These are phyloP conservation scores for Porcisia hertigi DNA, from an alignment of 208 protist genomes.

Conservation along the genomic window DNA sequence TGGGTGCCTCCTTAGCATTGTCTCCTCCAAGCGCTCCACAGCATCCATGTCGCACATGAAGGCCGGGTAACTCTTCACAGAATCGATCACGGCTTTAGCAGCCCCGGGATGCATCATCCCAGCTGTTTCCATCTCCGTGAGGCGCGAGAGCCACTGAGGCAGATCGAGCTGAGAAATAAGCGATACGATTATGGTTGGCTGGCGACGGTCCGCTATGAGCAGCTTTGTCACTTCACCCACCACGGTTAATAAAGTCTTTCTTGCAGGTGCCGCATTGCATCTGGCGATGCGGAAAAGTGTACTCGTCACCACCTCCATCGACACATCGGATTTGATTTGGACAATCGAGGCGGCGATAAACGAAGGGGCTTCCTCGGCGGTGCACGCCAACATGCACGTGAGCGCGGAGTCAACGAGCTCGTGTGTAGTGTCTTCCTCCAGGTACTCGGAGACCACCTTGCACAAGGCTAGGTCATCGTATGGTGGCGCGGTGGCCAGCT, in stretches of 20 bases:
- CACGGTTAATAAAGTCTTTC: not conserved
- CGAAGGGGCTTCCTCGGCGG: constrained; percentile 6
- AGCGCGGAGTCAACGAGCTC: constrained; percentile 5
- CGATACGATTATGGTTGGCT: constrained; percentile 10
- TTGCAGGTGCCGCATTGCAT: not conserved
- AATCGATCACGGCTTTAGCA: not conserved
- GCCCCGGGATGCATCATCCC: constrained; percentile 23
- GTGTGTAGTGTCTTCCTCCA: constrained; percentile 4
- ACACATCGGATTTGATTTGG: constrained; percentile 1
- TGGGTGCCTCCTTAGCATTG: not conserved
- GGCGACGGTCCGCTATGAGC: constrained; percentile 13
- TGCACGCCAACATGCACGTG: constrained; percentile 22
- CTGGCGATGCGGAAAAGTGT: constrained; percentile 1
- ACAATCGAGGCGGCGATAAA: constrained; percentile 16
- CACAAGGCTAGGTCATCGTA: constrained; percentile 19
- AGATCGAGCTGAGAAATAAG: not conserved
- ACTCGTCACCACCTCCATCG: constrained; percentile 1
- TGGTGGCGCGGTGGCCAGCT: constrained; percentile 14
- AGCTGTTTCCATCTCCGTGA: constrained; percentile 8
- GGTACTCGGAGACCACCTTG: constrained; percentile 4
- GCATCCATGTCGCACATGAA: not conserved
- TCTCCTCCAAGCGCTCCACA: constrained; percentile 11
- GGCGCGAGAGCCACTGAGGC: constrained; percentile 9
- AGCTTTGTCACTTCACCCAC: not conserved
- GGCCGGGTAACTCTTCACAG: not conserved